phyloP scores from a whole-genome alignment of 176 grass and related monocot genomes.

The Themeda triandra region DNA sequence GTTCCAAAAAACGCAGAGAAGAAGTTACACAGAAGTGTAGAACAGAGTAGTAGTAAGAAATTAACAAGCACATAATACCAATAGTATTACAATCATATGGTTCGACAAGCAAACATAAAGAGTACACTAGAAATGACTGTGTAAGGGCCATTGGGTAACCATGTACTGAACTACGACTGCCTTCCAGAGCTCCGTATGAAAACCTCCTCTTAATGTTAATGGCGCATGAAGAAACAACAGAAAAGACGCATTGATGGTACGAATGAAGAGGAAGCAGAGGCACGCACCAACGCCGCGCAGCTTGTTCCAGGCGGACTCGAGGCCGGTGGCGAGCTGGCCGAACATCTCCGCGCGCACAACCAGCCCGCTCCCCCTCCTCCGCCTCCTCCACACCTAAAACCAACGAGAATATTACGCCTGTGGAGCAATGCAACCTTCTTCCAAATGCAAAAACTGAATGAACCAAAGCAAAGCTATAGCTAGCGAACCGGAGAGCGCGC shows the following conservation, averaged over 20 bases:
- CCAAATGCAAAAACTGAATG: background rate
- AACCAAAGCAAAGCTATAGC: background rate
- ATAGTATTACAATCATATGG: background rate
- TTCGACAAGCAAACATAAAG: background rate
- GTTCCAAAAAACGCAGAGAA: background rate
- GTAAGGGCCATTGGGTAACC: no score
- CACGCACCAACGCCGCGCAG: conserved; percentile 70
- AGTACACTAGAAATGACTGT: background rate
- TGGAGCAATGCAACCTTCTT: background rate
- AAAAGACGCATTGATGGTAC: background rate
- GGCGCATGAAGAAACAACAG: background rate
- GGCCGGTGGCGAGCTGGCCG: conserved; percentile 85
- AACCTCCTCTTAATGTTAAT: background rate
- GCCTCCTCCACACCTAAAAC: conserved; percentile 11
- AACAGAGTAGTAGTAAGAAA: background rate
- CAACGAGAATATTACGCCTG: background rate
- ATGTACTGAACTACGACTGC: background rate
- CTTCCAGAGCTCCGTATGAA: background rate
- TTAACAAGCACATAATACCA: background rate
- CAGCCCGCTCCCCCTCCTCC: conserved; percentile 38
- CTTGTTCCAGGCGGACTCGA: conserved; percentile 98
- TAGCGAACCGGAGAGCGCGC: background rate
- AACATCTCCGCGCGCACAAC: conserved; percentile 91
- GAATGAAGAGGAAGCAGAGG: background rate
- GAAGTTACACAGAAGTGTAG: background rate